Percentiles rank a stretch among this genome's conserved stretches.
Conservation (phyloP, 768 basidiomycete genomes). For the Trametes cingulata region DNA sequence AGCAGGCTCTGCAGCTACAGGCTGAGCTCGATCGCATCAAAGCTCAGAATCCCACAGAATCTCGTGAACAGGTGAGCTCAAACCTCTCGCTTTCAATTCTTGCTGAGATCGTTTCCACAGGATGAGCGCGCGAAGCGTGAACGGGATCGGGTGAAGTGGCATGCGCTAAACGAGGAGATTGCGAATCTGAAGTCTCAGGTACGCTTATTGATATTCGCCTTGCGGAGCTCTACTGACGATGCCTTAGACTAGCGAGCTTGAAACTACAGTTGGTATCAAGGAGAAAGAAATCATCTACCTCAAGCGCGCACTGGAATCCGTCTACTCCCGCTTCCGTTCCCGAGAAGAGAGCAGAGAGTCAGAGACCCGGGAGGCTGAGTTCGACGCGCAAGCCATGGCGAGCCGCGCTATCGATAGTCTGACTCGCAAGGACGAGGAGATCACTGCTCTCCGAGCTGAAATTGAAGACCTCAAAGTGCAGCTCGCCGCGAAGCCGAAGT, state of each 20-base stretch:
- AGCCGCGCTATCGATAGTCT: conserved; percentile 69
- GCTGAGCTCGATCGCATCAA: conserved; percentile 67
- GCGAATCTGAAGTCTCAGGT: conserved; percentile 71
- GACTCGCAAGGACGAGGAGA: conserved; percentile 67
- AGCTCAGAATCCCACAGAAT: conserved; percentile 55
- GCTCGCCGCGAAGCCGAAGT: conserved; percentile 49
- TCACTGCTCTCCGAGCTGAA: conserved; percentile 50
- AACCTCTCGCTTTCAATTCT: neutral
- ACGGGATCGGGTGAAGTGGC: conserved; percentile 73
- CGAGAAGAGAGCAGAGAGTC: conserved; percentile 51
- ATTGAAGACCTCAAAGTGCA: conserved; percentile 52
- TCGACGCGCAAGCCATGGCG: conserved; percentile 71
- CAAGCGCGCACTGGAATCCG: conserved; percentile 84
- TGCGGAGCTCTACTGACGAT: neutral
- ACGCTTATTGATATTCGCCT: conserved; percentile 20
- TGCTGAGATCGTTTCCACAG: conserved; percentile 34
- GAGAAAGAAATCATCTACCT: conserved; percentile 77
- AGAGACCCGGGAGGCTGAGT: conserved; percentile 42
- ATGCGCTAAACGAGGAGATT: conserved; percentile 72
- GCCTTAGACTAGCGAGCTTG: conserved; percentile 55
- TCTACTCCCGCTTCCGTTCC: conserved; percentile 75
- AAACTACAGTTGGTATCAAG: conserved; percentile 47
- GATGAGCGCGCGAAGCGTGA: conserved; percentile 76
- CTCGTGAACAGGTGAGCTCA: conserved; percentile 58
- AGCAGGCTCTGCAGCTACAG: conserved; percentile 74